Evolutionary conservation across 805 yeast genomes (phyloP).

Genomic region (Yamadazyma paraphyllophila): DNA sequence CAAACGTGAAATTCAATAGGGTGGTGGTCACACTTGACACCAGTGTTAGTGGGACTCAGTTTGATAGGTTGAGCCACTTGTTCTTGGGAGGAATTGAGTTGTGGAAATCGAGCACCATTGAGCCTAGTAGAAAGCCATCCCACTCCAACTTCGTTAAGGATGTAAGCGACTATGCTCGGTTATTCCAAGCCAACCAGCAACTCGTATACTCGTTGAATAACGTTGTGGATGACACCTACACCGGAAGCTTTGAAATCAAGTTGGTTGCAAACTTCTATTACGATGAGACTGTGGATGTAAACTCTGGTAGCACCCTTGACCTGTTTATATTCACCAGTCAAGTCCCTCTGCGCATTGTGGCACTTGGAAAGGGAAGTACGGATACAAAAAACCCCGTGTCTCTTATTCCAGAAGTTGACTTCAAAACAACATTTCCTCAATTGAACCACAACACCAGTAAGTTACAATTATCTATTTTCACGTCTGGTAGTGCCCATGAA

Average conservation of each 20-base stretch:
- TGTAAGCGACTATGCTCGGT: conserved; percentile 50
- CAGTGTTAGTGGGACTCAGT: conserved; percentile 57
- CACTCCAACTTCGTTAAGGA: conserved; percentile 60
- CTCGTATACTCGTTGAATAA: conserved; percentile 64
- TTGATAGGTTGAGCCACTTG: conserved; percentile 63
- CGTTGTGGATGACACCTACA: conserved; percentile 48
- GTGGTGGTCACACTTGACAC: conserved; percentile 55
- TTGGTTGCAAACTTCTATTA: conserved; percentile 53
- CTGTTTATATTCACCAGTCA: conserved; percentile 26
- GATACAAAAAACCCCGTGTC: conserved; percentile 29
- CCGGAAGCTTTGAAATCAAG: conserved; percentile 58
- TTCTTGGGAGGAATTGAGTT: conserved; percentile 61
- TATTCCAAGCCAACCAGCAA: conserved; percentile 47
- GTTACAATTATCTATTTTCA: conserved; percentile 55
- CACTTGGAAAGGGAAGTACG: conserved; percentile 28
- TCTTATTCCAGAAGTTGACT: conserved; percentile 42
- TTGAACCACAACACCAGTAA: conserved; percentile 58
- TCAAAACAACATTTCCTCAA: conserved; percentile 41
- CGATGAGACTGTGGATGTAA: conserved; percentile 14
- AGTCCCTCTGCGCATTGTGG: conserved; percentile 39
- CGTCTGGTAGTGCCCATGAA: conserved; percentile 75
- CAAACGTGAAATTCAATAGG: conserved; percentile 46
- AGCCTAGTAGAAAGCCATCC: conserved; percentile 48
- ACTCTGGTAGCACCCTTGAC: too few species aligned
- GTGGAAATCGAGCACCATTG: conserved; percentile 81